Conservation (phyloP, 169 alveolate species). For the Plasmodium adleri region DNA sequence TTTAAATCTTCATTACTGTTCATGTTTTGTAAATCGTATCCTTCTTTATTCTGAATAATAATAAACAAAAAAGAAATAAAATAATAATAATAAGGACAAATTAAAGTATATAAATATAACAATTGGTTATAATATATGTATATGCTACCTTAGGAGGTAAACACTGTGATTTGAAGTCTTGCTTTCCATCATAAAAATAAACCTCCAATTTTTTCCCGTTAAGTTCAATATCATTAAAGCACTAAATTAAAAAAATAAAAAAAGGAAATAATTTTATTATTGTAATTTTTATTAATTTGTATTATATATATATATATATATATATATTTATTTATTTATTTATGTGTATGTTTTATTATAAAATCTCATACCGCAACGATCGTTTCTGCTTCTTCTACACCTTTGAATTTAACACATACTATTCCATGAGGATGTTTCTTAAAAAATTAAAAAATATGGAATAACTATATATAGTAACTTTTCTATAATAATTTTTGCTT, state of each 20-base stretch:
- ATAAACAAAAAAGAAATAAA: slow-evolving; percentile 2
- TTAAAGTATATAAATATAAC: not conserved
- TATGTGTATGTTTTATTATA: slow-evolving; percentile 2
- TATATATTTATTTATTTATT: not conserved
- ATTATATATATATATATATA: not conserved
- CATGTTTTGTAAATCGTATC: slow-evolving; percentile 1
- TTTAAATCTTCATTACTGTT: slow-evolving; percentile 11
- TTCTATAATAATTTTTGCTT: slow-evolving; percentile 28
- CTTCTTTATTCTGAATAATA: slow-evolving; percentile 16
- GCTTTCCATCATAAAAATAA: slow-evolving; percentile 90
- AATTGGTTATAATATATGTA: not conserved
- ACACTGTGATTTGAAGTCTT: slow-evolving; percentile 88
- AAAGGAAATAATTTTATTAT: slow-evolving; percentile 61
- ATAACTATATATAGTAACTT: slow-evolving; percentile 77
- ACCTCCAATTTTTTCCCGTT: slow-evolving; percentile 88
- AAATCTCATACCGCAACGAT: slow-evolving; percentile 69
- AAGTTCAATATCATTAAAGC: slow-evolving; percentile 84
- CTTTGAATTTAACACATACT: slow-evolving; percentile 89
- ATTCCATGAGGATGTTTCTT: slow-evolving; percentile 91
- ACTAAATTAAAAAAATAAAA: slow-evolving; percentile 65
- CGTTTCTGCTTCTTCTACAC: slow-evolving; percentile 88
- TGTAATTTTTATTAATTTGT: not conserved
- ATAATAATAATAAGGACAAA: not conserved
- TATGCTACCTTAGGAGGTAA: slow-evolving; percentile 76
- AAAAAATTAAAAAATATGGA: slow-evolving; percentile 78